Evolutionary conservation across 148 eudicot species (phyloP).

Genomic region (Bassia scoparia): DNA sequence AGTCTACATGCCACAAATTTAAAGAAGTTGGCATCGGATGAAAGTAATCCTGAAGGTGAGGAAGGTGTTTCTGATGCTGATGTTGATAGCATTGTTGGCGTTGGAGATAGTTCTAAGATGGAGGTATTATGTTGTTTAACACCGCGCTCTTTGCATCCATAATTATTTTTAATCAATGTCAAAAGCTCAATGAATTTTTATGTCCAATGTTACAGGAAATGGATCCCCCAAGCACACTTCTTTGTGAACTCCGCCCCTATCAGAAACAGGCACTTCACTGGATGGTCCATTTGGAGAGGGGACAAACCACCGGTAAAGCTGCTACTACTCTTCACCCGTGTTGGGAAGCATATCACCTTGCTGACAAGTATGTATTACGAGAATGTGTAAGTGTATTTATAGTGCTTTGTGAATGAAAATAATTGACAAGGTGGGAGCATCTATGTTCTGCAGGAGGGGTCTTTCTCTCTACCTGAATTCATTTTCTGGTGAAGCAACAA

Average conservation of each 20-base stretch:
- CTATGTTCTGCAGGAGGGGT: conserved; percentile 60
- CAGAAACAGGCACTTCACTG: conserved; percentile 97
- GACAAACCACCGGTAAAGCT: conserved; percentile 62
- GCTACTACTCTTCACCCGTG: conserved; percentile 90
- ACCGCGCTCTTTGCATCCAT: background rate
- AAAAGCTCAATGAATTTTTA: conserved; percentile 12
- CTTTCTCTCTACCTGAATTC: conserved; percentile 75
- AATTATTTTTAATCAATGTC: background rate
- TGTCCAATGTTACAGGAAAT: conserved; percentile 53
- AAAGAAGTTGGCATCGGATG: conserved; percentile 39
- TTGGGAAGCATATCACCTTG: conserved; percentile 92
- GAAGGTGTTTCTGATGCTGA: conserved; percentile 81
- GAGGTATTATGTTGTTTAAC: conserved; percentile 46
- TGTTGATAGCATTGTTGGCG: conserved; percentile 88
- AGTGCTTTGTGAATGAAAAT: background rate
- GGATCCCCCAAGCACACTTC: conserved; percentile 88
- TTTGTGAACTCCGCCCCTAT: conserved; percentile 85
- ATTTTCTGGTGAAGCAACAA: conserved; percentile 92
- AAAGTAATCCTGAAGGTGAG: conserved; percentile 54
- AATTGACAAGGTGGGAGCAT: conserved; percentile 8
- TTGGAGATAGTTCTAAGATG: conserved; percentile 60
- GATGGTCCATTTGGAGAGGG: conserved; percentile 87
- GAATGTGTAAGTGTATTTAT: background rate
- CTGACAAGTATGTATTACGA: conserved; percentile 56
- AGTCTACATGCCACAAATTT: conserved; percentile 38